Evolutionary conservation across 179 eudicot species (phyloP).

Genomic region (Silene noctiflora): DNA sequence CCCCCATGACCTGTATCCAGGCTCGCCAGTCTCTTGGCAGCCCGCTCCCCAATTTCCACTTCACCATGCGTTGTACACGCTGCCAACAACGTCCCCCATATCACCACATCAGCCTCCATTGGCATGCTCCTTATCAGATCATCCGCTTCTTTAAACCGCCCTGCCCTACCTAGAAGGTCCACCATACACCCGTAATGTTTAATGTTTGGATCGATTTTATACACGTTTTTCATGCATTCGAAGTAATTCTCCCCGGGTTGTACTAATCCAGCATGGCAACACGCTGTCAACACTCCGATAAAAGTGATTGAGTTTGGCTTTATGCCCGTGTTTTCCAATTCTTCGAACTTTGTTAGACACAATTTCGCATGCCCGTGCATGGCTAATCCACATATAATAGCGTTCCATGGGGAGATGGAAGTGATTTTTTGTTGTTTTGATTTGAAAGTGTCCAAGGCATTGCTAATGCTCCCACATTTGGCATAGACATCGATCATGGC

Average conservation of each 20-base stretch:
- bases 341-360: constrained; percentile 54
- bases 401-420: constrained; percentile 89
- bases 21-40: constrained; percentile 59
- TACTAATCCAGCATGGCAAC: constrained; percentile 85
- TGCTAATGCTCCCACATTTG: constrained; percentile 79
- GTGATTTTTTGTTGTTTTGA: constrained; percentile 35
- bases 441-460: constrained; percentile 58
- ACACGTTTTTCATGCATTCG: constrained; percentile 48
- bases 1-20: constrained; percentile 75
- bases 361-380: constrained; percentile 78
- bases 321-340: constrained; percentile 48
- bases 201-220: constrained; percentile 58
- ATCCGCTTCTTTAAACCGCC: constrained; percentile 70
- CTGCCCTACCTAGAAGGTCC: constrained; percentile 83
- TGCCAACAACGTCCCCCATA: constrained; percentile 88
- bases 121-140: constrained; percentile 73
- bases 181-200: constrained; percentile 95
- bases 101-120: constrained; percentile 80
- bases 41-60: constrained; percentile 70
- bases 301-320: constrained; percentile 71
- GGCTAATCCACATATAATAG: constrained; percentile 82
- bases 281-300: constrained; percentile 79
- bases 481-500: constrained; percentile 90
- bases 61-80: constrained; percentile 72
- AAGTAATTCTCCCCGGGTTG: constrained; percentile 65